Percentiles rank a stretch among this genome's conserved stretches.
These are phyloP conservation scores for Kuraishia molischiana DNA, from an alignment of 805 yeast genomes.

Conservation along the genomic window DNA sequence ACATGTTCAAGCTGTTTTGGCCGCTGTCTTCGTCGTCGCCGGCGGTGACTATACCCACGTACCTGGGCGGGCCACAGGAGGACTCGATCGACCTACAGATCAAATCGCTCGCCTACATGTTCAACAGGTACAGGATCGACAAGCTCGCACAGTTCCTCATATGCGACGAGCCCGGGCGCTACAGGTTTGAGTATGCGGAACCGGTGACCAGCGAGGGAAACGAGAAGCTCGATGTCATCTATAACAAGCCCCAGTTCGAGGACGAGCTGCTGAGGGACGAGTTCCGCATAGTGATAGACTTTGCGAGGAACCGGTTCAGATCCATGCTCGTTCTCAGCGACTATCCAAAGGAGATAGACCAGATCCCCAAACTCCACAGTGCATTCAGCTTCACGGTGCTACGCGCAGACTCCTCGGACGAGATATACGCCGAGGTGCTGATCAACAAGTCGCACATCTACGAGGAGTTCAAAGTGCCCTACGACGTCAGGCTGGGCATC, in stretches of 20 bases:
- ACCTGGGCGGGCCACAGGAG: conserved; percentile 32
- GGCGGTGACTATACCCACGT: conserved; percentile 39
- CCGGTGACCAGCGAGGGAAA: conserved; percentile 5
- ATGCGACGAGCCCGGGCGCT: conserved; percentile 16
- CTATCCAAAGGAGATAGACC: conserved; percentile 29
- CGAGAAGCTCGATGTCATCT: conserved; percentile 43
- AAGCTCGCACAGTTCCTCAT: conserved; percentile 31
- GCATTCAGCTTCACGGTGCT: conserved; percentile 28
- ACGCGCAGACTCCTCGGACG: conserved; percentile 29
- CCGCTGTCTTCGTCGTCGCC: conserved; percentile 18
- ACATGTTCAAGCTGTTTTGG: conserved; percentile 23
- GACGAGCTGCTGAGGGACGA: conserved; percentile 38
- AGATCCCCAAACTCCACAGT: conserved; percentile 16
- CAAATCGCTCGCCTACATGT: conserved; percentile 48
- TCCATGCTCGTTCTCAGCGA: conserved; percentile 46
- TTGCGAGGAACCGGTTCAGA: conserved; percentile 57
- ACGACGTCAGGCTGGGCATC: conserved; percentile 26
- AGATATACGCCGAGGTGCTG: conserved; percentile 33
- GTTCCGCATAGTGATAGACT: conserved; percentile 57
- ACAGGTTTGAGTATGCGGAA: conserved; percentile 12
- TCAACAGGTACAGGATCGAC: conserved; percentile 37
- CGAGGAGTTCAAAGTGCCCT: conserved; percentile 40
- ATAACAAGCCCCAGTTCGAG: conserved; percentile 37
- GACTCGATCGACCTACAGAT: conserved; percentile 57
- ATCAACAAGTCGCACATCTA: conserved; percentile 40